A percentile compares a stretch with the other conserved stretches of the same genome.
phyloP scores from a whole-genome alignment of 345 rosid genomes.

The Populus alba region DNA sequence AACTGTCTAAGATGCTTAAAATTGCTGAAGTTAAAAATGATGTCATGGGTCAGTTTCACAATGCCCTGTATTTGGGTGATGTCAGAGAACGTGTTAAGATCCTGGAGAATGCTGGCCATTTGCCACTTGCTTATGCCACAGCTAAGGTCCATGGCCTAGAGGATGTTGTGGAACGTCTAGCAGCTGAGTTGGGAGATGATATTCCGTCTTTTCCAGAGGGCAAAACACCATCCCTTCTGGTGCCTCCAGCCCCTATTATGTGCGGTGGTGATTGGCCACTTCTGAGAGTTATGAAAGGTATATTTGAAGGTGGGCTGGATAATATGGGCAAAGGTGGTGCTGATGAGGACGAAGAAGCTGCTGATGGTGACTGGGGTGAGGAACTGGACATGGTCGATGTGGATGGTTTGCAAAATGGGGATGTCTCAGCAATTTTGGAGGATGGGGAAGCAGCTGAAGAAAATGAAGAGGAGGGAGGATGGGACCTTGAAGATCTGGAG shows the following conservation, averaged over 20 bases:
- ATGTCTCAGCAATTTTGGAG: conserved; percentile 50
- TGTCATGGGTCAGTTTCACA: conserved; percentile 95
- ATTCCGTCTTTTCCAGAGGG: conserved; percentile 72
- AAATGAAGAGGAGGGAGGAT: conserved; percentile 67
- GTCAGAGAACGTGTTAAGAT: conserved; percentile 83
- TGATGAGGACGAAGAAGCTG: conserved; percentile 75
- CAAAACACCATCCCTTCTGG: conserved; percentile 64
- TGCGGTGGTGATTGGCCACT: conserved; percentile 98
- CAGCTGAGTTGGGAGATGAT: conserved; percentile 65
- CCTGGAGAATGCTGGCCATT: conserved; percentile 80
- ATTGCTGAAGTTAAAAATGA: conserved; percentile 93
- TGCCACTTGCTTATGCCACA: conserved; percentile 82
- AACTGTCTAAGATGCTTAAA: conserved; percentile 83
- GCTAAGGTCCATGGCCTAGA: conserved; percentile 79
- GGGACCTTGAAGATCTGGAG: conserved; percentile 93
- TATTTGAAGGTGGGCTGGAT: conserved; percentile 89
- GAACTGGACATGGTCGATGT: conserved; percentile 69
- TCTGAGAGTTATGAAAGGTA: conserved; percentile 86
- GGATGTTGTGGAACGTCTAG: conserved; percentile 71
- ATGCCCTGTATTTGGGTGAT: conserved; percentile 89
- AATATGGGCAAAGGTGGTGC: conserved; percentile 44
- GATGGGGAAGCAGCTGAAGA: conserved; percentile 69
- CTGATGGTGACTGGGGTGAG: conserved; percentile 79
- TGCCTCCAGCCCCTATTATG: conserved; percentile 72
- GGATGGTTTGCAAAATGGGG: conserved; percentile 65